Conservation (phyloP, 2,329 filamentous ascomycete genomes). For the Akanthomyces dipterigenus region DNA sequence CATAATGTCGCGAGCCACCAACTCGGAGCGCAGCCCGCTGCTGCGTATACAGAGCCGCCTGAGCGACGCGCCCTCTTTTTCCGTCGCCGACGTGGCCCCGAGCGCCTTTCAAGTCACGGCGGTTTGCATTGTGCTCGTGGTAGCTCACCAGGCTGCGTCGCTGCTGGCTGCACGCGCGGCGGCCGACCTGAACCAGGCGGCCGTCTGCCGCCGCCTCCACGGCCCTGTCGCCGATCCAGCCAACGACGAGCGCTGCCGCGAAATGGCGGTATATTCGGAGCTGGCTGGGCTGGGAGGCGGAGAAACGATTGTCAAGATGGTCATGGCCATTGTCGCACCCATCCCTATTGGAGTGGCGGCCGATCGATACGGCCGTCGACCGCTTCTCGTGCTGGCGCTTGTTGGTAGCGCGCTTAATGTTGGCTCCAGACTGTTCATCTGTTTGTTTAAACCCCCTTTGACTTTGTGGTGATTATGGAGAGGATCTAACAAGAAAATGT, state of each 20-base stretch:
- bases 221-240: neutral
- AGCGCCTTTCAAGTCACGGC: neutral
- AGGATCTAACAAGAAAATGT: neutral
- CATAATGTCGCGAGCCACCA: neutral
- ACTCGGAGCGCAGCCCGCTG: constrained; percentile 7
- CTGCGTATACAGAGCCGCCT: constrained; percentile 3
- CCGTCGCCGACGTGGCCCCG: neutral
- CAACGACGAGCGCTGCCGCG: neutral
- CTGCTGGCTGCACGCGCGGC: neutral
- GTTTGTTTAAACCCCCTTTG: neutral
- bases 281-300: neutral
- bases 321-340: neutral
- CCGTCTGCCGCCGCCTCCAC: neutral
- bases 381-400: neutral
- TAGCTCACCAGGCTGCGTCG: neutral
- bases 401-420: neutral
- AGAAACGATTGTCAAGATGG: neutral
- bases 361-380: neutral
- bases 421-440: neutral
- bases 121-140: neutral
- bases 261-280: neutral
- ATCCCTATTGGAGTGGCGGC: neutral
- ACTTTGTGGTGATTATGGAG: too few species aligned
- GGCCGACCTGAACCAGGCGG: neutral
- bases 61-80: neutral